A percentile compares a stretch with the other conserved stretches of the same genome.
Conservation (phyloP, 164 flowering plant species). For the Stephania yunnanensis region DNA sequence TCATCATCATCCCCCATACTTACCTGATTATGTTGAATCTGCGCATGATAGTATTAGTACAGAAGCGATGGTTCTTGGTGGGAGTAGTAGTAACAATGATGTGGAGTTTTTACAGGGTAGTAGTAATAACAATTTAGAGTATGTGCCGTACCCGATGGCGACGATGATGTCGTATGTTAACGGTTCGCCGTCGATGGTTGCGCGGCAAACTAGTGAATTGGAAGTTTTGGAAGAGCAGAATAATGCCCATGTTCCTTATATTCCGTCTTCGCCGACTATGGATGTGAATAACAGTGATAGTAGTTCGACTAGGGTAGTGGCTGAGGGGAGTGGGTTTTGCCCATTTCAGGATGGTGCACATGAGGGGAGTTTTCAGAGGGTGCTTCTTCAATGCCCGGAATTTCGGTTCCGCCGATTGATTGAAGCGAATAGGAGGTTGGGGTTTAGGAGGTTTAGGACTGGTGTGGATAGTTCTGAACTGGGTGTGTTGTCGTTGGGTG, state of each 20-base stretch:
- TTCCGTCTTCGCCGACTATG: not conserved
- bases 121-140: conserved; percentile 11
- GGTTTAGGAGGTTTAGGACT: conserved; percentile 20
- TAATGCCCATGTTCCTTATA: conserved; percentile 12
- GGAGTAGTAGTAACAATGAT: not conserved
- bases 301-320: not conserved
- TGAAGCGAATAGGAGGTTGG: conserved; percentile 17
- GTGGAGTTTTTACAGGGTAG: not conserved
- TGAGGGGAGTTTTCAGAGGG: conserved; percentile 4
- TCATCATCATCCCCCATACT: conserved; percentile 8
- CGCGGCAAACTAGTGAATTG: not conserved
- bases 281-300: not conserved
- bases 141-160: conserved; percentile 13
- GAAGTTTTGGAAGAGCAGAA: conserved; percentile 3
- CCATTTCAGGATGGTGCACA: conserved; percentile 6
- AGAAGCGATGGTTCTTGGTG: conserved; percentile 9
- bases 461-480: conserved; percentile 13
- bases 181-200: conserved; percentile 1
- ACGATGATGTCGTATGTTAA: conserved; percentile 7
- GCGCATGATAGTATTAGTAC: conserved; percentile 17
- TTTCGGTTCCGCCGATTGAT: conserved; percentile 21
- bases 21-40: conserved; percentile 11
- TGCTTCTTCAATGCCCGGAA: conserved; percentile 15
- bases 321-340: conserved; percentile 3
- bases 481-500: conserved; percentile 2